A percentile compares a stretch with the other conserved stretches of the same genome.
phyloP scores from a whole-genome alignment of 73 alveolate species.

The Paramecium caudatum region DNA sequence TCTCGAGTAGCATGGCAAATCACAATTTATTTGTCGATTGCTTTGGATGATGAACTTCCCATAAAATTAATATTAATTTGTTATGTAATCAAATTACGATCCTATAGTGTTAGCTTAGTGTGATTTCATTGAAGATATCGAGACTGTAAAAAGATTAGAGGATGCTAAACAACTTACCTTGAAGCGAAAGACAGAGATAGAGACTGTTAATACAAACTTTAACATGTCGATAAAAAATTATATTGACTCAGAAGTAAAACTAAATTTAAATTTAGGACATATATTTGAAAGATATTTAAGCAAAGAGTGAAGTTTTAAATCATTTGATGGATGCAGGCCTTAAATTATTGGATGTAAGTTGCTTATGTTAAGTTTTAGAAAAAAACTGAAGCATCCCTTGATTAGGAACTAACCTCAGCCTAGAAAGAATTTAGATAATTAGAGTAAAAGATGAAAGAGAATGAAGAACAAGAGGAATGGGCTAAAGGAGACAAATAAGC shows the following conservation, averaged over 20 bases:
- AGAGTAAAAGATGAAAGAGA: background rate
- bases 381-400: background rate
- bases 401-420: background rate
- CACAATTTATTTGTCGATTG: background rate
- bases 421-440: slow-evolving; percentile 4
- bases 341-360: background rate
- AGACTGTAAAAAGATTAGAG: background rate
- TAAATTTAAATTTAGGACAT: background rate
- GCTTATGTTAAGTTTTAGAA: slow-evolving; percentile 39
- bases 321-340: background rate
- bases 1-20: slow-evolving; percentile 74
- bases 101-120: slow-evolving; percentile 8
- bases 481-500: background rate
- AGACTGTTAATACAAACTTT: background rate
- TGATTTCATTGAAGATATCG: background rate
- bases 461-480: slow-evolving; percentile 7
- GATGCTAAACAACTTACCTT: background rate
- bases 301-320: background rate
- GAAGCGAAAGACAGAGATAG: background rate
- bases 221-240: background rate
- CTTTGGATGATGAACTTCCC: background rate
- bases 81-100: background rate
- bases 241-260: background rate
- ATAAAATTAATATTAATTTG: background rate
- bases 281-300: background rate